Conservation (phyloP, 2,329 filamentous ascomycete genomes). For the Blastomyces emzantsi region DNA sequence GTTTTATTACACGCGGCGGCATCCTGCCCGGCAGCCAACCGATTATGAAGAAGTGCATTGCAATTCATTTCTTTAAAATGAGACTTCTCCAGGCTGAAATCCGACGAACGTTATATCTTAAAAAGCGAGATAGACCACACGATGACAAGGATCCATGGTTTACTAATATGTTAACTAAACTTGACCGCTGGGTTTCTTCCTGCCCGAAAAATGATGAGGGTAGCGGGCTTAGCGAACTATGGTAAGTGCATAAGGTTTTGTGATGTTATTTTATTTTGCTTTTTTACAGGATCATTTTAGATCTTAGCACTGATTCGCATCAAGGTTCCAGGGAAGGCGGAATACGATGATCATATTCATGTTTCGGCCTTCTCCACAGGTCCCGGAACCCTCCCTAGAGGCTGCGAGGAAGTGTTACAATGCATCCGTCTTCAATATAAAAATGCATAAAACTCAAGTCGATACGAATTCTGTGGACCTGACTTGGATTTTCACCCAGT, state of each 20-base stretch:
- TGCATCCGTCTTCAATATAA: slow-evolving; percentile 71
- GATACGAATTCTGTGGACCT: slow-evolving; percentile 67
- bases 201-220: slow-evolving; percentile 63
- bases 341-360: slow-evolving; percentile 85
- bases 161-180: slow-evolving; percentile 63
- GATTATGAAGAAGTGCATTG: slow-evolving; percentile 75
- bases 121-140: slow-evolving; percentile 65
- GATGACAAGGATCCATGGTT: slow-evolving; percentile 86
- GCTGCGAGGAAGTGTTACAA: slow-evolving; percentile 77
- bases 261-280: slow-evolving; percentile 13
- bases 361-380: slow-evolving; percentile 83
- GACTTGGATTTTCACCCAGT: slow-evolving; percentile 87
- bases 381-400: slow-evolving; percentile 70
- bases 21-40: slow-evolving; percentile 60
- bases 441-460: slow-evolving; percentile 71
- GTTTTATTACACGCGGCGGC: slow-evolving; percentile 68
- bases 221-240: slow-evolving; percentile 65
- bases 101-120: slow-evolving; percentile 73
- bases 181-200: slow-evolving; percentile 68
- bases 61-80: slow-evolving; percentile 93
- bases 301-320: slow-evolving; percentile 14
- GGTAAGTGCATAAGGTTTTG: slow-evolving; percentile 47
- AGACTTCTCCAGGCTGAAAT: slow-evolving; percentile 80
- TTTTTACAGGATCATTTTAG: slow-evolving; percentile 16
- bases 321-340: slow-evolving; percentile 57